Conservation (phyloP, 2,329 filamentous ascomycete genomes). For the Metarhizium brunneum region DNA sequence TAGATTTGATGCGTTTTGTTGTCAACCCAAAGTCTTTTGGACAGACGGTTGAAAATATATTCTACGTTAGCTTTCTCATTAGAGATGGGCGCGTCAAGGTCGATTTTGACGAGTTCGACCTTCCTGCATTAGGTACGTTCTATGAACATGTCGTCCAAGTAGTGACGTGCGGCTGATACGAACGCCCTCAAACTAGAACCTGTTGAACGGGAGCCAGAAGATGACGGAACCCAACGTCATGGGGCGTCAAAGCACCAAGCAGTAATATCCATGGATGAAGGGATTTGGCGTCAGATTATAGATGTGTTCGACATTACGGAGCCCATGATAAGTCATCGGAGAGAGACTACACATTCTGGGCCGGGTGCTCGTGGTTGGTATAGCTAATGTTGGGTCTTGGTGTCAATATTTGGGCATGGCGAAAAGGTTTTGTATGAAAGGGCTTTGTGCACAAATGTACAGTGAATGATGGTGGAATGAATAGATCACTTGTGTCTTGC, state of each 20-base stretch:
- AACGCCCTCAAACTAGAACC: constrained; percentile 18
- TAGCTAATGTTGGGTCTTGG: constrained; percentile 29
- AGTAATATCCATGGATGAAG: constrained; percentile 79
- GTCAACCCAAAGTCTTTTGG: constrained; percentile 86
- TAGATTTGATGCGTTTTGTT: constrained; percentile 77
- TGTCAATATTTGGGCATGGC: neutral
- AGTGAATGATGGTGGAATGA: neutral
- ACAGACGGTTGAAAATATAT: constrained; percentile 93
- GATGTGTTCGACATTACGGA: constrained; percentile 66
- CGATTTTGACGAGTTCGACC: constrained; percentile 58
- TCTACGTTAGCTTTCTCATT: constrained; percentile 92
- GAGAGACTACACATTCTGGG: constrained; percentile 43
- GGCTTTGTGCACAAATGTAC: neutral
- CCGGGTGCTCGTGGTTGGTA: constrained; percentile 59
- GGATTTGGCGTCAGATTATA: constrained; percentile 71
- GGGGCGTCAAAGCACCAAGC: constrained; percentile 69
- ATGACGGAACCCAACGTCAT: constrained; percentile 35
- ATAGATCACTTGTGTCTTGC: neutral
- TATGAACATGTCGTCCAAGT: neutral
- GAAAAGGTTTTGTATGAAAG: neutral
- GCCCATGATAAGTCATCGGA: constrained; percentile 75
- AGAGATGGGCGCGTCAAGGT: constrained; percentile 73
- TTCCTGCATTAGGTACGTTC: constrained; percentile 75
- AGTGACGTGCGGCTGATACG: neutral
- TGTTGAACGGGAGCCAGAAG: constrained; percentile 32